Conservation (phyloP, 768 basidiomycete species). For the Fomitopsis serialis region DNA sequence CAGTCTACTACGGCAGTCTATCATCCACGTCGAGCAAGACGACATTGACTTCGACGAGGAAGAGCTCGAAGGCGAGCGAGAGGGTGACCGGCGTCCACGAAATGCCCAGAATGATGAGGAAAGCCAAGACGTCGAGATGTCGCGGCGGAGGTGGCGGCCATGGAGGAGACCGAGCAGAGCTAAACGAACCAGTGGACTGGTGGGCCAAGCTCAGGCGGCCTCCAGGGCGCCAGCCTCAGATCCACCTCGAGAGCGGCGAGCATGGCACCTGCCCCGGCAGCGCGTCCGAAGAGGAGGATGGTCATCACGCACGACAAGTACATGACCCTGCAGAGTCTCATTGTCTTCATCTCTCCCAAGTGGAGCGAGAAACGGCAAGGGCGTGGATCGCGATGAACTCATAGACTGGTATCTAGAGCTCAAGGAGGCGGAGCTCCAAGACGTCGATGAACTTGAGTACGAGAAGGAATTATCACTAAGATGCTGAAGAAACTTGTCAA, state of each 20-base stretch:
- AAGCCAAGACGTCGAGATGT: constrained; percentile 60
- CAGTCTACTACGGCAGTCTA: constrained; percentile 89
- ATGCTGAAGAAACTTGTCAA: constrained; percentile 87
- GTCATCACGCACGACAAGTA: constrained; percentile 96
- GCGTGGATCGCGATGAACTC: constrained; percentile 85
- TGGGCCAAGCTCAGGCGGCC: constrained; percentile 28
- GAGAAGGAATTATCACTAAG: constrained; percentile 90
- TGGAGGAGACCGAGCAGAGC: constrained; percentile 46
- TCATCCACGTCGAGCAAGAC: constrained; percentile 99
- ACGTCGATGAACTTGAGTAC: constrained; percentile 83
- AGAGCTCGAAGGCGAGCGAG: constrained; percentile 56
- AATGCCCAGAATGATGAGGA: constrained; percentile 32
- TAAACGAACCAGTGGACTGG: constrained; percentile 26
- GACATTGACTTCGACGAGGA: constrained; percentile 98
- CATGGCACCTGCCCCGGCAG: constrained; percentile 16
- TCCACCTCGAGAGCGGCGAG: constrained; percentile 20
- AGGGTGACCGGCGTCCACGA: constrained; percentile 28
- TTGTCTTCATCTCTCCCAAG: constrained; percentile 78
- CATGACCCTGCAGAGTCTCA: constrained; percentile 81
- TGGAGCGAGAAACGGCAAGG: constrained; percentile 70
- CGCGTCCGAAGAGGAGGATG: constrained; percentile 63
- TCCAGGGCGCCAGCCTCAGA: constrained; percentile 18
- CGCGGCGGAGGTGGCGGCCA: constrained; percentile 53
- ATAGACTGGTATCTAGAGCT: constrained; percentile 96
- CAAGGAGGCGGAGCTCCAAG: constrained; percentile 77